These are phyloP conservation scores for Oleoguttula mirabilis DNA, from an alignment of 495 filamentous ascomycete genomes.

Conservation along the genomic window DNA sequence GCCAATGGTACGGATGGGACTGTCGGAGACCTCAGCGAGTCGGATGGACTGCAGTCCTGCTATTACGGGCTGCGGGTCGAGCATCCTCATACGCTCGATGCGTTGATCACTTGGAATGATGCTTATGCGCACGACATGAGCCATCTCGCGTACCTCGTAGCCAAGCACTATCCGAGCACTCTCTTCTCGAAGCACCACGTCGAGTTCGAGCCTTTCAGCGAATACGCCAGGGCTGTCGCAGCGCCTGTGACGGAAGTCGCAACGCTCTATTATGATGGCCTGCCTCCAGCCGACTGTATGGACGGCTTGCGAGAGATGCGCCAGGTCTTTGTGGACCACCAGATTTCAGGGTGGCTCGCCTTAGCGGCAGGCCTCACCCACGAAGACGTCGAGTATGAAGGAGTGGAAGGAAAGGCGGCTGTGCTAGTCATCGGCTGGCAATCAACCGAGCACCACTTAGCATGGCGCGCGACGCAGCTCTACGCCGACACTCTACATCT, in stretches of 20 bases:
- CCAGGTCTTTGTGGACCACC: slow-evolving; percentile 7
- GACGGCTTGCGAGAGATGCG: slow-evolving; percentile 4
- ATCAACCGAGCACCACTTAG: slow-evolving; percentile 15
- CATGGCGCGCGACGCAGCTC: slow-evolving; percentile 5
- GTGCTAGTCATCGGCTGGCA: slow-evolving; percentile 17
- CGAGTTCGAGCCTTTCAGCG: slow-evolving; percentile 15
- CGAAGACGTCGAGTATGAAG: slow-evolving; percentile 19
- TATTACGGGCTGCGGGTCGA: too few relatives aligned
- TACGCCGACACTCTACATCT: slow-evolving; percentile 20
- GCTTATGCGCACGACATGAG: too few relatives aligned
- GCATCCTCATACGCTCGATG: too few relatives aligned
- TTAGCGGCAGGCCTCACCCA: slow-evolving; percentile 12
- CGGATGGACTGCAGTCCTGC: too few relatives aligned
- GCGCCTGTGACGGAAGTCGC: slow-evolving; percentile 16
- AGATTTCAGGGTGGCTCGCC: background rate
- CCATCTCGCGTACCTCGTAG: too few relatives aligned
- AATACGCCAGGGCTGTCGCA: background rate
- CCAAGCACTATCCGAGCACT: too few relatives aligned
- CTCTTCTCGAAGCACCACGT: too few relatives aligned
- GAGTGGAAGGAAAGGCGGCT: slow-evolving; percentile 14
- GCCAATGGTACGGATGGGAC: too few relatives aligned
- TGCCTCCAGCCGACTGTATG: slow-evolving; percentile 8
- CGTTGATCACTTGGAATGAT: too few relatives aligned
- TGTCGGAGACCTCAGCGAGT: too few relatives aligned
- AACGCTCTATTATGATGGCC: slow-evolving; percentile 18